Evolutionary conservation across 495 filamentous ascomycete genomes (phyloP), one percentile per base, ranked within the genome.

Genomic region (Hypoxylon perforatum): DNA sequence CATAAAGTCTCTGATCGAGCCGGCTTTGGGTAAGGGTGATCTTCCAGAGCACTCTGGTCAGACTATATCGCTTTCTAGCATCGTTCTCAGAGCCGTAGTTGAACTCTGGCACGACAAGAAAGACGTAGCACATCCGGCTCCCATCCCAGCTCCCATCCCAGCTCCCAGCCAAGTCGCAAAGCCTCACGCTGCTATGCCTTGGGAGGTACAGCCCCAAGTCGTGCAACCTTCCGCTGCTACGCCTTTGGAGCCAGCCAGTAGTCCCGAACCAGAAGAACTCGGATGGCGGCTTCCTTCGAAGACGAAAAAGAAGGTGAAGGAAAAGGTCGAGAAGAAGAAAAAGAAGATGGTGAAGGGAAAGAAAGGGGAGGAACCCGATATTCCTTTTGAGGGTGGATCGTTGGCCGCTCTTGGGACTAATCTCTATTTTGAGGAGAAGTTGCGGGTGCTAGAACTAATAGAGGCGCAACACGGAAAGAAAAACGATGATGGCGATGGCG

Each of bases 51-150:
- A 38, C n/a, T 10, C 22, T 23, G 41, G 21, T 15, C 15, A 56
- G 11, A 38, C 28, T 52, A 7, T 54, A 3, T 63, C 58, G 22
- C 10, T 67, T 21, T 11, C 41, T 1, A 38, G 33, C 25, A 12
- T 44, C 22, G 35, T 71, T 48, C 18, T 71, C 28, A 44, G 23
- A n/a, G 30, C 12, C 5, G 17, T 57, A 2, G 14, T 67, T 10
- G 50, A 63, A 41, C 28, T 63, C 19, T 59, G 38, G 23, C 39
- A 35, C 14, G 58, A 62, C 21, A 63, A 59, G 33, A 46, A 28
- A 11, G 10, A 30, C 21, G 11, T 18, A 14, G 4, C 18, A 0
- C 28, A 12, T 2, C 5, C 8, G 19, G 25, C 5, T 18, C 28
- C 25, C 49, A 15, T 4, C 49, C 33, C 19, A n/a, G n/a, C n/a